Evolutionary conservation across 371 early-diverging fungal genomes (phyloP).

Genomic region (Mortierella sp.): DNA sequence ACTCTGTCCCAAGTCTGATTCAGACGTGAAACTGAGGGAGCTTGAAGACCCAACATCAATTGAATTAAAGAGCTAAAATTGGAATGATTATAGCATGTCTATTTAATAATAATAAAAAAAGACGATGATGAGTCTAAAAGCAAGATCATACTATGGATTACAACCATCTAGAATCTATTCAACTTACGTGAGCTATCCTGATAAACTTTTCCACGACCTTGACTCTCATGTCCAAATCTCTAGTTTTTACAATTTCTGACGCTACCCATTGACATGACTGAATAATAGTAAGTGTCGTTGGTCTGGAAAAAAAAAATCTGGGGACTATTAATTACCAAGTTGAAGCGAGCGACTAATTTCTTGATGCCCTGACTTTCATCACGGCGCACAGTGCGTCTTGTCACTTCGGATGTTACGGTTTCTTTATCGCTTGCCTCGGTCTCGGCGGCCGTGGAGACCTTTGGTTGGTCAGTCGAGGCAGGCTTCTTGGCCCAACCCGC

Average conservation of each 20-base stretch:
- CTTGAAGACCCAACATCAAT: conserved; percentile 73
- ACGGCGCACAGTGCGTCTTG: background rate
- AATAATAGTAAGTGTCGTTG: too few species aligned
- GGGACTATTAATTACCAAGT: conserved; percentile 58
- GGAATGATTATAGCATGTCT: conserved; percentile 75
- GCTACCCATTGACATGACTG: conserved; percentile 79
- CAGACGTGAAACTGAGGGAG: conserved; percentile 69
- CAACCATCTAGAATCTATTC: too few species aligned
- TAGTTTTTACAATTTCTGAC: conserved; percentile 73
- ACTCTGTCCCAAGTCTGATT: conserved; percentile 73
- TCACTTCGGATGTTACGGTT: background rate
- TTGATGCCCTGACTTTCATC: conserved; percentile 28
- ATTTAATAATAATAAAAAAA: background rate
- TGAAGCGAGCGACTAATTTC: conserved; percentile 72
- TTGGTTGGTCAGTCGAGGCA: background rate
- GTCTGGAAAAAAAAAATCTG: background rate
- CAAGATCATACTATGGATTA: background rate
- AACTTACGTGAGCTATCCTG: conserved; percentile 73
- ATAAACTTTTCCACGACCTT: conserved; percentile 81
- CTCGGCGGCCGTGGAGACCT: background rate
- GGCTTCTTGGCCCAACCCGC: conserved; percentile 66
- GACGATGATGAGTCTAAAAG: background rate
- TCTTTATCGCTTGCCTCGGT: background rate
- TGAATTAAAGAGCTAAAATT: conserved; percentile 77
- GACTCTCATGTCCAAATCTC: conserved; percentile 66